phyloP scores from a whole-genome alignment of 225 moss, liverwort and hornwort species.

The Straminergon stramineum region DNA sequence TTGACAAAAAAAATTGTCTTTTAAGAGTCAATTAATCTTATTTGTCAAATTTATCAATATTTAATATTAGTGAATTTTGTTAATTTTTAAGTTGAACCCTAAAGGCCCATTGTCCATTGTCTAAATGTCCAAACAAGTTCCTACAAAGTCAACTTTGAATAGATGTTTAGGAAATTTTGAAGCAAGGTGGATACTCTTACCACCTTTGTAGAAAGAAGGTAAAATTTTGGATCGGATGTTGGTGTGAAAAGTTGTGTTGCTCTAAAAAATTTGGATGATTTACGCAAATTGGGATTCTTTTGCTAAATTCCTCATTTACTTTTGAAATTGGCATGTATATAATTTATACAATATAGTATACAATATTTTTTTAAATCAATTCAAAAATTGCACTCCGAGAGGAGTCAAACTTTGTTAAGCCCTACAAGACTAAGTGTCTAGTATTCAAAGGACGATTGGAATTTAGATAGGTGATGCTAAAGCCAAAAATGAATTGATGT shows the following conservation, averaged over 20 bases:
- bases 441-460: background rate
- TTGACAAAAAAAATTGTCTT: background rate
- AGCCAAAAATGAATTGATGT: background rate
- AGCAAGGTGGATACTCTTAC: background rate
- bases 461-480: background rate
- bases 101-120: background rate
- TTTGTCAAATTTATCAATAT: background rate
- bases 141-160: background rate
- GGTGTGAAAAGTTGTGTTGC: too few relatives aligned
- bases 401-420: background rate
- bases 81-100: fast-evolving
- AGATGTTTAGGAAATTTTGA: background rate
- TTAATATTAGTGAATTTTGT: background rate
- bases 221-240: background rate
- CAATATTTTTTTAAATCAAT: too few relatives aligned
- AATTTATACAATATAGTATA: too few relatives aligned
- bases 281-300: too few relatives aligned
- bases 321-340: too few relatives aligned
- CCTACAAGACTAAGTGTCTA: background rate
- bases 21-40: too few relatives aligned
- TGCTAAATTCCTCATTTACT: background rate
- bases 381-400: too few relatives aligned
- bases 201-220: background rate
- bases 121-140: background rate
- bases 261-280: too few relatives aligned